Evolutionary conservation across 148 eudicot species (phyloP).

Genomic region (Mesembryanthemum crystallinum): DNA sequence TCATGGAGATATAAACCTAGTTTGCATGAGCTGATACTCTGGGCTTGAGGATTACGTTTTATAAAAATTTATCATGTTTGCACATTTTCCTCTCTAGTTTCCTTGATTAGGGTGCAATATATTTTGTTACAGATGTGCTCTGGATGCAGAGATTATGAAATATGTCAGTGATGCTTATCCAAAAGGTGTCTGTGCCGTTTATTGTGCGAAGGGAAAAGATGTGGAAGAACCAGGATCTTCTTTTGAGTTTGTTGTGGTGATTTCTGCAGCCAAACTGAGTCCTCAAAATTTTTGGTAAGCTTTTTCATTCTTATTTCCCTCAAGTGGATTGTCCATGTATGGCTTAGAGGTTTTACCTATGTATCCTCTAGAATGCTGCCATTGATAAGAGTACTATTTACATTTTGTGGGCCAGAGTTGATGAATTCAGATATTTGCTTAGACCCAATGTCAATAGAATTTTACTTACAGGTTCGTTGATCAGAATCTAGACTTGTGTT

Average conservation of each 20-base stretch:
- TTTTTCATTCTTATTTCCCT: neutral
- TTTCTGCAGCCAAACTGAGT: slow-evolving; percentile 87
- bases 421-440: neutral
- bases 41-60: slow-evolving; percentile 1
- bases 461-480: too few relatives aligned
- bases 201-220: slow-evolving; percentile 76
- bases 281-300: slow-evolving; percentile 91
- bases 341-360: slow-evolving; percentile 2
- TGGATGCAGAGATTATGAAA: slow-evolving; percentile 75
- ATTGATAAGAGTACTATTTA: neutral
- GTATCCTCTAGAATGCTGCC: neutral
- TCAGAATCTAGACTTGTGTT: neutral
- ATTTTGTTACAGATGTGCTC: slow-evolving; percentile 61
- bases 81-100: neutral
- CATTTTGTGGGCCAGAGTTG: neutral
- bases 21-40: neutral
- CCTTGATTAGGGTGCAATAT: slow-evolving; percentile 16
- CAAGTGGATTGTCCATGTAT: neutral
- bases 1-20: neutral
- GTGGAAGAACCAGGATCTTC: slow-evolving; percentile 83
- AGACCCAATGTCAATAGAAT: neutral
- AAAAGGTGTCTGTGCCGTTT: slow-evolving; percentile 82
- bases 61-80: neutral
- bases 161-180: slow-evolving; percentile 92
- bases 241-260: slow-evolving; percentile 87